A percentile compares a stretch with the other conserved stretches of the same genome.
Conservation (phyloP, 805 yeast genomes). For the Barnettozyma populi region DNA sequence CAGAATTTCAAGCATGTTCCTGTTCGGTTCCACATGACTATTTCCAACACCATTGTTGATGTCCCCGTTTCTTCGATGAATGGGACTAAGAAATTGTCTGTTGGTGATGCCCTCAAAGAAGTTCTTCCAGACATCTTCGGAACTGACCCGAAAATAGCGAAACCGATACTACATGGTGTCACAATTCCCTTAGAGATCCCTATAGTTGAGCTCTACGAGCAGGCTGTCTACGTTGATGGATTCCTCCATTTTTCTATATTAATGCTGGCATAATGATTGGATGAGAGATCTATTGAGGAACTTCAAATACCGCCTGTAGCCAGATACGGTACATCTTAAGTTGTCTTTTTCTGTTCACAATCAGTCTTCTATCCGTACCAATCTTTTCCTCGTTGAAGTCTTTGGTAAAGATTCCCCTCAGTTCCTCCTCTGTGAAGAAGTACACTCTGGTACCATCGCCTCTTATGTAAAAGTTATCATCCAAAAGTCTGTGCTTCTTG, state of each 20-base stretch:
- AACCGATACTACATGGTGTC: slow-evolving; percentile 53
- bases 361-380: slow-evolving; percentile 83
- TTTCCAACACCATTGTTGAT: slow-evolving; percentile 32
- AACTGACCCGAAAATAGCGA: slow-evolving; percentile 30
- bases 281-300: slow-evolving; percentile 21
- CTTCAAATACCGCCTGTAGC: slow-evolving; percentile 86
- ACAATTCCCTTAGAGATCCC: slow-evolving; percentile 39
- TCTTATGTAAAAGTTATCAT: slow-evolving; percentile 90
- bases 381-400: slow-evolving; percentile 66
- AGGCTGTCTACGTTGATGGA: slow-evolving; percentile 54
- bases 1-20: slow-evolving; percentile 38
- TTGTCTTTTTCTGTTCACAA: slow-evolving; percentile 88
- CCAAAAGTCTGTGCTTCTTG: slow-evolving; percentile 79
- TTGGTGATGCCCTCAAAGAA: slow-evolving; percentile 36
- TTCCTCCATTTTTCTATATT: slow-evolving; percentile 51
- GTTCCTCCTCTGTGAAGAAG: slow-evolving; percentile 92
- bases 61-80: slow-evolving; percentile 23
- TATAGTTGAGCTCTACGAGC: slow-evolving; percentile 39
- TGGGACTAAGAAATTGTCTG: slow-evolving; percentile 16
- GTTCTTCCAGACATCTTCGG: slow-evolving; percentile 44
- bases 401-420: slow-evolving; percentile 62
- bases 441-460: slow-evolving; percentile 98
- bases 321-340: slow-evolving; percentile 95
- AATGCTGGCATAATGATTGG: slow-evolving; percentile 26
- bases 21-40: slow-evolving; percentile 40